A percentile compares a stretch with the other conserved stretches of the same genome.
These are phyloP conservation scores for Barnettozyma botsteinii DNA, from an alignment of 805 yeast genomes.

Conservation along the genomic window DNA sequence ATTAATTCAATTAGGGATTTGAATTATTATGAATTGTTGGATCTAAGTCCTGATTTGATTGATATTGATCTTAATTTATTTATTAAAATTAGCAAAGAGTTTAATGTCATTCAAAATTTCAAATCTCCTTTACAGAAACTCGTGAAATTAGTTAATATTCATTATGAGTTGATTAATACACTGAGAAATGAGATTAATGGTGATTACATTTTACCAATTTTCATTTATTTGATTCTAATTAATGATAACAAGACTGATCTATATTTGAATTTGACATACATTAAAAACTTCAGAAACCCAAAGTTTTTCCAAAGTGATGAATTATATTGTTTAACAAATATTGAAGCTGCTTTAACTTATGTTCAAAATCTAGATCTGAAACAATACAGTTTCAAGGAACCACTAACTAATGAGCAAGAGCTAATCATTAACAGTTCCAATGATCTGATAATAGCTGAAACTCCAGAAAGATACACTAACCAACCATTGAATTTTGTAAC, in stretches of 20 bases:
- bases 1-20: constrained; percentile 12
- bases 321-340: constrained; percentile 22
- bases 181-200: constrained; percentile 13
- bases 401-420: constrained; percentile 14
- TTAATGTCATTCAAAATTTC: constrained; percentile 4
- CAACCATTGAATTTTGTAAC: constrained; percentile 3
- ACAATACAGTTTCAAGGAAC: constrained; percentile 9
- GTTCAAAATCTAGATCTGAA: constrained; percentile 12
- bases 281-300: constrained; percentile 21
- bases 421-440: background rate
- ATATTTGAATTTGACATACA: constrained; percentile 19
- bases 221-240: constrained; percentile 20
- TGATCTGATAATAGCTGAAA: background rate
- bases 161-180: constrained; percentile 13
- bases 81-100: constrained; percentile 4
- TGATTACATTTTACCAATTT: constrained; percentile 21
- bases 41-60: constrained; percentile 5
- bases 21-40: constrained; percentile 16
- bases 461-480: constrained; percentile 3
- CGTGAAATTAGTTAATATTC: constrained; percentile 10
- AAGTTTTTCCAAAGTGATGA: constrained; percentile 14
- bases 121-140: constrained; percentile 19
- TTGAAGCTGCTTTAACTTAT: constrained; percentile 24
- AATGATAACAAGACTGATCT: constrained; percentile 12
- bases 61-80: constrained; percentile 9